Conservation (phyloP, 352 stramenopile species). For the Globisporangium nagaii region DNA sequence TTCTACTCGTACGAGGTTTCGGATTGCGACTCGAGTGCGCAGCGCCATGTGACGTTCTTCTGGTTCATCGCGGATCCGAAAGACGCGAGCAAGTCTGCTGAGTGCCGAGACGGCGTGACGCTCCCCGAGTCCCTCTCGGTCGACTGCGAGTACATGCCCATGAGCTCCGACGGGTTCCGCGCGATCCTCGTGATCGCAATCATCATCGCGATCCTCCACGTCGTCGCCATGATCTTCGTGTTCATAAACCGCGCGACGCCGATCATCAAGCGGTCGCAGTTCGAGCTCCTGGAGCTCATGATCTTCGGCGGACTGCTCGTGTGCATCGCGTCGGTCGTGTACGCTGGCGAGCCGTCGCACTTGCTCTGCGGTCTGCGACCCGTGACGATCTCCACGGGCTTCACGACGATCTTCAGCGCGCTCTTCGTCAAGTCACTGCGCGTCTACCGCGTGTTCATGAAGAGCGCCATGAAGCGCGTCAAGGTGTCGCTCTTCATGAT, state of each 20-base stretch:
- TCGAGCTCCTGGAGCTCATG: conserved; percentile 20
- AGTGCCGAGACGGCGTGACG: conserved; percentile 25
- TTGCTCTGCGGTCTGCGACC: conserved; percentile 17
- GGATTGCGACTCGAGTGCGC: conserved; percentile 16
- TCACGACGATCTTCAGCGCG: conserved; percentile 26
- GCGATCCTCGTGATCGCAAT: conserved; percentile 14
- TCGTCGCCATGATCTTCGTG: conserved; percentile 18
- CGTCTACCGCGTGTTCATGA: conserved; percentile 31
- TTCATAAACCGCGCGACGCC: conserved; percentile 17
- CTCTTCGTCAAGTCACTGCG: conserved; percentile 31
- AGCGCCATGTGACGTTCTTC: conserved; percentile 25
- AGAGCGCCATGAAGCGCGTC: conserved; percentile 22
- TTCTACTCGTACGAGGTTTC: conserved; percentile 42
- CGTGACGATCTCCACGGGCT: conserved; percentile 17
- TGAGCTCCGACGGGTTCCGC: conserved; percentile 3
- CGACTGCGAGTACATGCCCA: conserved; percentile 33
- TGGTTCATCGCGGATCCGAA: conserved; percentile 29
- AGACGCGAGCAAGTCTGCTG: conserved; percentile 15
- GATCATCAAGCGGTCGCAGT: conserved; percentile 41
- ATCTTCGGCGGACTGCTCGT: conserved; percentile 25
- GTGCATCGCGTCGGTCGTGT: conserved; percentile 16
- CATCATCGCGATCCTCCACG: conserved; percentile 3
- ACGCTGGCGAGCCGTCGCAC: conserved; percentile 15
- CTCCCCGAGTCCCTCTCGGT: conserved; percentile 18
- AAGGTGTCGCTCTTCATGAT: conserved; percentile 20